Evolutionary conservation across 331 rosid genomes (phyloP).

Genomic region (Malus hybrid): DNA sequence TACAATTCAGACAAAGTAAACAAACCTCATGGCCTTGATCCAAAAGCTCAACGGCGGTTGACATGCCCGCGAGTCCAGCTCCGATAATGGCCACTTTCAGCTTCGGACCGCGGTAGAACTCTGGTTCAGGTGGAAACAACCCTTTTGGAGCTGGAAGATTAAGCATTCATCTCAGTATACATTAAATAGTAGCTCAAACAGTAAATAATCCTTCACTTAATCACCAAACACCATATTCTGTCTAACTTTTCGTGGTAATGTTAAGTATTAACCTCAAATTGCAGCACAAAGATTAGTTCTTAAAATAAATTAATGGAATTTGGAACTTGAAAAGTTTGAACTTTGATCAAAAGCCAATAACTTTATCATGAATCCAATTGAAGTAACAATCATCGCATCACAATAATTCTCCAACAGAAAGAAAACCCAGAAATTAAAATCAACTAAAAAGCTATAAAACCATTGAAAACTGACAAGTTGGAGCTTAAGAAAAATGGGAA

Average conservation of each 20-base stretch:
- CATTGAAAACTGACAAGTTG: background rate
- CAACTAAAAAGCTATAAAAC: background rate
- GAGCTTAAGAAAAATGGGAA: background rate
- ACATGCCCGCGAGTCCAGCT: slow-evolving; percentile 99
- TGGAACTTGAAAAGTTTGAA: background rate
- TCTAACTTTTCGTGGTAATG: background rate
- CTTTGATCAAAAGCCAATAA: background rate
- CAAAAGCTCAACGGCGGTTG: slow-evolving; percentile 95
- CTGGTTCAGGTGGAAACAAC: slow-evolving; percentile 92
- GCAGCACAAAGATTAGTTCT: background rate
- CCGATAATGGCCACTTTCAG: slow-evolving; percentile 90
- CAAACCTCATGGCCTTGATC: slow-evolving; percentile 98
- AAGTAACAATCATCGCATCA: background rate
- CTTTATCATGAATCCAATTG: background rate
- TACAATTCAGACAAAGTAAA: background rate
- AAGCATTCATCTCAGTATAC: slow-evolving; percentile 18
- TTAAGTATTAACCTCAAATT: background rate
- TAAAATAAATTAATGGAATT: background rate
- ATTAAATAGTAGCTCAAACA: slow-evolving; percentile 5
- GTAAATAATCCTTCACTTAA: background rate
- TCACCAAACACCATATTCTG: background rate
- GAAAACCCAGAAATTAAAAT: slow-evolving; percentile 3
- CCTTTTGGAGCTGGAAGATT: slow-evolving; percentile 83
- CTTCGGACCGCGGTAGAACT: slow-evolving; percentile 85
- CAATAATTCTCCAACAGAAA: background rate